Evolutionary conservation across 257 asterid genomes (phyloP), one percentile per base, ranked within the genome.

Genomic region (Solanum acaule): DNA sequence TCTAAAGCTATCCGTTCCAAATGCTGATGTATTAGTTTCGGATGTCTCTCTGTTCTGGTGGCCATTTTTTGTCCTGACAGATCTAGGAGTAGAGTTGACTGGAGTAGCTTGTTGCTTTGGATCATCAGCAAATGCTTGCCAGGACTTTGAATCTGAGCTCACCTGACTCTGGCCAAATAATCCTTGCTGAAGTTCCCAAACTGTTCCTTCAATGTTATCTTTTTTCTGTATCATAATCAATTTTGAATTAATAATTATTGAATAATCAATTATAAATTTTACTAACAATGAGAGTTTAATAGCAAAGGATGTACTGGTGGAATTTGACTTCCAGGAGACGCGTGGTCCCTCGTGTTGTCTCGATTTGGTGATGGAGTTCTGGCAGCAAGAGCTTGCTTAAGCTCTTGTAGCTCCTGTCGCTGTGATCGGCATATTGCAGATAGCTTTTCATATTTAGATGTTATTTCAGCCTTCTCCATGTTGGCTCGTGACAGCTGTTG

Each of bases 341-440:
- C 65, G 65, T 91, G 90, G 90, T 89, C 79, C 89, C 88, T 92
- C 16, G 90, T 86, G 86, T 93, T 85, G 87, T 94, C 97, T 92
- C 78, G 87, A 85, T 89, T 91, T 20, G 94, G 95, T 40, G 98
- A 94, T 70, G 96, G 94, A 78, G 94, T 92, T 90, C 90, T 95
- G 44, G 95, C 93, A 88, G 98, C 93, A 68, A 96, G 91, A 46
- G 94, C 92, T 63, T 91, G 95, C 91, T 95, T 96, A 72, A 97
- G 98, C 42, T 97, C 99, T 87, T 96, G 99, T 89, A 97, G 92
- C 92, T 97, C 99, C 90, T 93, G 98, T 72, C 99, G 88, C 90
- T 97, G 99, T 27, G 98, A 96, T 88, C 98, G 92, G 89, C 99
- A 97, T 86, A 97, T 97, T 61, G 98, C 96, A 25, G 98, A 91